Evolutionary conservation across 2,329 filamentous ascomycete species (phyloP), one percentile per base, ranked within the genome.

Genomic region (Ophiostoma pallidulum): DNA sequence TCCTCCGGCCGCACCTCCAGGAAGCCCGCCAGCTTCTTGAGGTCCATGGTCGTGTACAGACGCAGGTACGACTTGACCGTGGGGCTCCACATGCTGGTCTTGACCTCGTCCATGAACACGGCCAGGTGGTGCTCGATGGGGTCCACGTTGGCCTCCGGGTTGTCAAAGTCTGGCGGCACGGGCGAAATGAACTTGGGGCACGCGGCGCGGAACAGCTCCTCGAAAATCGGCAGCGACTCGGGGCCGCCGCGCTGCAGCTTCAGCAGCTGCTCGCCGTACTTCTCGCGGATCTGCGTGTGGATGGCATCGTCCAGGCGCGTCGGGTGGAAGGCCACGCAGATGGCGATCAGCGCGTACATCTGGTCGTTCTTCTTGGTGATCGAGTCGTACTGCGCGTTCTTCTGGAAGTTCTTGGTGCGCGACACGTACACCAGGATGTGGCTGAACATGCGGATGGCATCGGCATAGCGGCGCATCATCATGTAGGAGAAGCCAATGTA

Each of bases 341-440:
- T 97, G 68, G 92, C 91, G 60, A 98, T 94, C 58, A 98, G 80
- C 33, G 92, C 92, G 68, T 96, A 96, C 91, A 98, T 97, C 77
- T 98, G 92, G 69, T 98, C 92, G 69, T 95, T 97, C 82, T 97
- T 97, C 85, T 98, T 98, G 62, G 87, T 90, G 69, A 97, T 96
- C 54, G 88, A 94, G 69, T 98, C 92, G 73, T 95, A 97, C 73
- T 95, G 86, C 24, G 86, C 85, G 67, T 90, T 94, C 82, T 97
- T 98, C 73, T 98, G 92, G 82, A 97, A 97, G 78, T 97, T 97
- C 86, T 98, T 98, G 64, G 92, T 98, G 62, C 92, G 79, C 58
- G 89, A 95, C 57, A 98, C 90, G 72, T 97, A 98, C 71, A 98
- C 85, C 60, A 98, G 82, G 69, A 98, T 98, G 78, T 98, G 92